phyloP scores from a whole-genome alignment of 2,329 filamentous ascomycete genomes.

The Aureobasidium sp. region DNA sequence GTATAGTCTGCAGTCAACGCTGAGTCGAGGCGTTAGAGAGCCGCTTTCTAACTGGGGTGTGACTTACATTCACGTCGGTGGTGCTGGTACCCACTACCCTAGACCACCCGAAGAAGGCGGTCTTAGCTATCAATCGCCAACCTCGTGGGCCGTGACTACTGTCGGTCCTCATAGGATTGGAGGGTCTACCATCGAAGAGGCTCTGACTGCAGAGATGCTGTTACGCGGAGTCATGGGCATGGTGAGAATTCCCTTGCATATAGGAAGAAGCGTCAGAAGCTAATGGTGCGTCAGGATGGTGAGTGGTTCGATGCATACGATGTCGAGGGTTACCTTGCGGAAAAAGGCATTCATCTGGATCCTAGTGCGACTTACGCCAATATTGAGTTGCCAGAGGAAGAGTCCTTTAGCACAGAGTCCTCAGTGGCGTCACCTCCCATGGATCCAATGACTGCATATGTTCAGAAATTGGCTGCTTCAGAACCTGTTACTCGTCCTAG shows the following conservation, averaged over 20 bases:
- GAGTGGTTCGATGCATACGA: conserved; percentile 73
- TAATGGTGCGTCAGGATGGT: conserved; percentile 42
- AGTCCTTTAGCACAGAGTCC: background rate
- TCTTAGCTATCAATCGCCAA: conserved; percentile 45
- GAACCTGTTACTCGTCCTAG: background rate
- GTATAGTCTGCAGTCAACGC: conserved; percentile 30
- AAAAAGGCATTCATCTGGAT: conserved; percentile 57
- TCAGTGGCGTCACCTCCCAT: background rate
- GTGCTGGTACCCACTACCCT: conserved; percentile 59
- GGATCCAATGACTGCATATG: background rate
- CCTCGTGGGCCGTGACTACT: conserved; percentile 24
- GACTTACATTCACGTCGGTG: conserved; percentile 61
- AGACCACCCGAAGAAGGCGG: conserved; percentile 39
- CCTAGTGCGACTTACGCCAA: conserved; percentile 54
- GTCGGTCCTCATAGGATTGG: conserved; percentile 26
- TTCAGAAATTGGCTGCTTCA: background rate
- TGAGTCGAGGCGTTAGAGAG: conserved; percentile 37
- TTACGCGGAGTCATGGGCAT: conserved; percentile 53
- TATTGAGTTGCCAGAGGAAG: conserved; percentile 41
- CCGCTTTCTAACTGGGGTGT: conserved; percentile 52
- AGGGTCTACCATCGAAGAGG: conserved; percentile 22
- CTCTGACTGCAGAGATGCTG: conserved; percentile 26
- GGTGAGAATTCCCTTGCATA: background rate
- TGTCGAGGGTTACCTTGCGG: conserved; percentile 64
- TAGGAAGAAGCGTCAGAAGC: background rate